A percentile compares a stretch with the other conserved stretches of the same genome.
These are phyloP conservation scores for Lipomyces sp. DNA, from an alignment of 805 yeast genomes.

Conservation along the genomic window DNA sequence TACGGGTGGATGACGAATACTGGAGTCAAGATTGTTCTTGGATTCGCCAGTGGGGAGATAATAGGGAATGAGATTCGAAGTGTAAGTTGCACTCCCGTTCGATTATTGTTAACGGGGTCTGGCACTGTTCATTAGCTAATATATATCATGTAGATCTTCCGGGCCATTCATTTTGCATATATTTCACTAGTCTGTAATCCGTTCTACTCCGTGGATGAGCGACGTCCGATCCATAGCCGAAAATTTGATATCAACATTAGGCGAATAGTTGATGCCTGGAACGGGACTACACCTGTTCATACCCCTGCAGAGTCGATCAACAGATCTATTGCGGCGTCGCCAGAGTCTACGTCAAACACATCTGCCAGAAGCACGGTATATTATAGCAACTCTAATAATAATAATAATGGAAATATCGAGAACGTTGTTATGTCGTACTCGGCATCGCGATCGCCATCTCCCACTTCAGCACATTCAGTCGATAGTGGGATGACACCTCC, in stretches of 20 bases:
- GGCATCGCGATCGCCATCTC: constrained; percentile 19
- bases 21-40: constrained; percentile 68
- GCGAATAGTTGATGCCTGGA: constrained; percentile 37
- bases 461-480: background rate
- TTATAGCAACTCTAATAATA: constrained; percentile 2
- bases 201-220: constrained; percentile 51
- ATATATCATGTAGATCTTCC: constrained; percentile 43
- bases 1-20: constrained; percentile 73
- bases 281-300: constrained; percentile 22
- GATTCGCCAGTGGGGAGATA: constrained; percentile 50
- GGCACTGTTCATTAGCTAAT: background rate
- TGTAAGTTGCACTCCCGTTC: constrained; percentile 27
- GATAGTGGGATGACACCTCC: background rate
- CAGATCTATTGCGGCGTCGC: background rate
- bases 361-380: background rate
- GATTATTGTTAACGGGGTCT: background rate
- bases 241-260: constrained; percentile 31
- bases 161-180: constrained; percentile 59
- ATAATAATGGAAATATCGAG: background rate
- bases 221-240: constrained; percentile 29
- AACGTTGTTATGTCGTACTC: constrained; percentile 17
- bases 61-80: constrained; percentile 39
- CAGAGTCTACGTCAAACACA: background rate
- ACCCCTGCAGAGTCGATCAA: background rate
- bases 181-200: constrained; percentile 66